Conservation (phyloP, 441 rosid species). For the Arabidopsis lyrata region DNA sequence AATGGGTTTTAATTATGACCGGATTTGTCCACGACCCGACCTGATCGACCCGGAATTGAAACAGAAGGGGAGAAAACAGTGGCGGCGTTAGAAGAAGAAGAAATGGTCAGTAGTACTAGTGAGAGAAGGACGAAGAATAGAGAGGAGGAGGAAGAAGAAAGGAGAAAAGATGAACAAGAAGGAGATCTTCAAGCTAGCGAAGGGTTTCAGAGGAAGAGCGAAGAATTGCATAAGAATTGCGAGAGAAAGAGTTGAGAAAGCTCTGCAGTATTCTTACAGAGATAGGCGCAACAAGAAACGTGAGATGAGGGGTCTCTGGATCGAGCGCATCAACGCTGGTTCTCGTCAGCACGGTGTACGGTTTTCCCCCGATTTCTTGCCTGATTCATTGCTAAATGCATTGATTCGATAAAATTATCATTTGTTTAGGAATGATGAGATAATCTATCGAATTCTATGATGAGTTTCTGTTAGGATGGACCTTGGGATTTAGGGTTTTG, state of each 20-base stretch:
- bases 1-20: neutral
- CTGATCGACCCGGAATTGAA: neutral
- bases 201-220: conserved; percentile 94
- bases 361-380: neutral
- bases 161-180: conserved; percentile 75
- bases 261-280: conserved; percentile 90
- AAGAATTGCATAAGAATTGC: conserved; percentile 93
- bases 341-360: conserved; percentile 85
- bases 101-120: conserved; percentile 7
- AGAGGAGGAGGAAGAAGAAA: neutral
- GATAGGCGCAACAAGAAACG: conserved; percentile 97
- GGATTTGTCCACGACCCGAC: neutral
- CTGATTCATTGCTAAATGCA: conserved; percentile 9
- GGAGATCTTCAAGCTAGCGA: conserved; percentile 82
- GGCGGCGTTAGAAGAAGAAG: conserved; percentile 31
- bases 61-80: neutral
- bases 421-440: conserved; percentile 19
- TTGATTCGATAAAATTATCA: neutral
- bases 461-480: neutral
- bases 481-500: conserved; percentile 8
- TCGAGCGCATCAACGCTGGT: conserved; percentile 93
- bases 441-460: neutral
- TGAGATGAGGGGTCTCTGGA: conserved; percentile 96
- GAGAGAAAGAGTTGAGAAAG: conserved; percentile 96
- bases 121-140: neutral